Conservation (phyloP, 306 rosid genomes). For the Pachyrhizus erosus region DNA sequence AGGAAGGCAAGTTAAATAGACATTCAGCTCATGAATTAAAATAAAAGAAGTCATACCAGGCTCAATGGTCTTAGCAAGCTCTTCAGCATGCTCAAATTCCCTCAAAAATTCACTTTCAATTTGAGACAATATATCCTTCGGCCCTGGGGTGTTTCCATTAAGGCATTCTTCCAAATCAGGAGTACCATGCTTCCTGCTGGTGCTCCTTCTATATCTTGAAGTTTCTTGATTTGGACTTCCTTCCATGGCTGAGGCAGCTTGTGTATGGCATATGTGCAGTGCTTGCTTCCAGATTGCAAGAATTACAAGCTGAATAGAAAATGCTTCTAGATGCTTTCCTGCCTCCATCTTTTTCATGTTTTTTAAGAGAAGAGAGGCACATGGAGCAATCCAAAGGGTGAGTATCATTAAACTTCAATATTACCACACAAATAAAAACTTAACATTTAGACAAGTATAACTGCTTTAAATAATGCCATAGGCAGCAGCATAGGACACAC, state of each 20-base stretch:
- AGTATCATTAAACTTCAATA: slow-evolving; percentile 20
- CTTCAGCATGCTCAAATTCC: slow-evolving; percentile 90
- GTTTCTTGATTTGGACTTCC: slow-evolving; percentile 92
- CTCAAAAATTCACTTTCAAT: slow-evolving; percentile 86
- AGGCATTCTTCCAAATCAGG: slow-evolving; percentile 64
- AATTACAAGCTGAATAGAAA: slow-evolving; percentile 94
- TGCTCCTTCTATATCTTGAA: slow-evolving; percentile 69
- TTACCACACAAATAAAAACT: not conserved
- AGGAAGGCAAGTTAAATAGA: slow-evolving; percentile 18
- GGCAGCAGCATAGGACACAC: slow-evolving; percentile 22
- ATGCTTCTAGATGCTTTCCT: slow-evolving; percentile 86
- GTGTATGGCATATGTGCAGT: slow-evolving; percentile 95
- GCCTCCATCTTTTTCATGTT: slow-evolving; percentile 59
- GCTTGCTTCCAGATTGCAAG: slow-evolving; percentile 99
- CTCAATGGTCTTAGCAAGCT: slow-evolving; percentile 82
- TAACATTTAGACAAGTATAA: slow-evolving; percentile 30
- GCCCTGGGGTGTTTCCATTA: slow-evolving; percentile 57
- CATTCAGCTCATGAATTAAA: slow-evolving; percentile 34
- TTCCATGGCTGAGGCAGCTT: slow-evolving; percentile 98
- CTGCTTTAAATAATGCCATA: slow-evolving; percentile 21
- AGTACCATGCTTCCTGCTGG: slow-evolving; percentile 65
- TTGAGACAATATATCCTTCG: slow-evolving; percentile 64
- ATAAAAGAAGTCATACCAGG: slow-evolving; percentile 68
- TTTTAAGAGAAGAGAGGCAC: slow-evolving; percentile 22
- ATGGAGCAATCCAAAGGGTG: slow-evolving; percentile 11